A percentile compares a stretch with the other conserved stretches of the same genome.
Evolutionary conservation across 1,284 basidiomycete species (phyloP).

Genomic region (Caloboletus firmus): DNA sequence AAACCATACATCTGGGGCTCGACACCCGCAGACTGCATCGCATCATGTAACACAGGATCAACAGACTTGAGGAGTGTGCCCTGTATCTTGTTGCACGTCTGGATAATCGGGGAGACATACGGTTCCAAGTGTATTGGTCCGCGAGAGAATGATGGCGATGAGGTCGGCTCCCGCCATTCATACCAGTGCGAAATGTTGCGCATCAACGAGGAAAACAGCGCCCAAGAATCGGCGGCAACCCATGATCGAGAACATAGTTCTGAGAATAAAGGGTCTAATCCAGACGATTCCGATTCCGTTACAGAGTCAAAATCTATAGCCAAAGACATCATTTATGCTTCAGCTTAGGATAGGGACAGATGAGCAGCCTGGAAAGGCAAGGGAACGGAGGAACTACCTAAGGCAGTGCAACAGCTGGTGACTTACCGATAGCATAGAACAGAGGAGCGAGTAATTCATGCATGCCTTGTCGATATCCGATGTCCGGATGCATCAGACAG

Average conservation of each 20-base stretch:
- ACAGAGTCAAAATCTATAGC: slow-evolving; percentile 73
- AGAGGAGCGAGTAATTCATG: slow-evolving; percentile 89
- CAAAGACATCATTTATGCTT: slow-evolving; percentile 28
- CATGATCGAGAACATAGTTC: slow-evolving; percentile 68
- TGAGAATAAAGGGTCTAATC: slow-evolving; percentile 40
- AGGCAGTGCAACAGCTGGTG: not conserved
- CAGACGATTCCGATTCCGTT: slow-evolving; percentile 31
- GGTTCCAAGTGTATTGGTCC: slow-evolving; percentile 52
- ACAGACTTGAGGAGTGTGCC: slow-evolving; percentile 68
- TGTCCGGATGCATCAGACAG: slow-evolving; percentile 69
- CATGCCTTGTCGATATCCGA: slow-evolving; percentile 95
- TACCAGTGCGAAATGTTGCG: slow-evolving; percentile 77
- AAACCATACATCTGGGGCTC: slow-evolving; percentile 96
- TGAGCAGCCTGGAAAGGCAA: slow-evolving; percentile 16
- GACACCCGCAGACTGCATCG: slow-evolving; percentile 74
- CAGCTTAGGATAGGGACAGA: slow-evolving; percentile 24
- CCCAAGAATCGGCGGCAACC: slow-evolving; percentile 84
- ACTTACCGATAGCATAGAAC: slow-evolving; percentile 63
- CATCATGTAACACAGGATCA: slow-evolving; percentile 79
- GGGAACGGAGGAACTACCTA: slow-evolving; percentile 6
- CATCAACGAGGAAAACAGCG: slow-evolving; percentile 81
- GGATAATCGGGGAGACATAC: slow-evolving; percentile 81
- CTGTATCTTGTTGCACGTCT: slow-evolving; percentile 78
- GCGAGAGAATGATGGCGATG: slow-evolving; percentile 41
- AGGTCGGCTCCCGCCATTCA: slow-evolving; percentile 74